phyloP scores from a whole-genome alignment of 2,329 filamentous ascomycete species.

The Alternaria arborescens region DNA sequence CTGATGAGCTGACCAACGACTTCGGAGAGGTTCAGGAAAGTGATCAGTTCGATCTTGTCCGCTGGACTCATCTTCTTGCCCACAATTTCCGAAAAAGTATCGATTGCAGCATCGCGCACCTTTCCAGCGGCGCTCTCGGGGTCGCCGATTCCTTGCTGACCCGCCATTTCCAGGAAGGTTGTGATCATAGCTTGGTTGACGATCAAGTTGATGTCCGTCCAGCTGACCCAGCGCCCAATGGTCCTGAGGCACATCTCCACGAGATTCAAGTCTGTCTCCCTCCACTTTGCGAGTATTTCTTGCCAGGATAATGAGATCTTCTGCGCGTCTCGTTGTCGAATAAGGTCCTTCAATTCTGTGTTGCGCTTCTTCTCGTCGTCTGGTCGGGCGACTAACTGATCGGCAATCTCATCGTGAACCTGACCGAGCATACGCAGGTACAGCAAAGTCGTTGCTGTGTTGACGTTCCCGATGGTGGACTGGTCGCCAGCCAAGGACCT shows the following conservation, averaged over 20 bases:
- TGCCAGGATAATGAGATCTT: slow-evolving; percentile 93
- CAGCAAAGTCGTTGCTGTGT: slow-evolving; percentile 78
- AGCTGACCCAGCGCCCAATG: slow-evolving; percentile 97
- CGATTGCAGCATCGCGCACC: slow-evolving; percentile 88
- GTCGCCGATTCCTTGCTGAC: slow-evolving; percentile 69
- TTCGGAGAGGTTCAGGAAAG: slow-evolving; percentile 84
- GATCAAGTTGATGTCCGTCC: slow-evolving; percentile 95
- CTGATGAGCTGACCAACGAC: slow-evolving; percentile 87
- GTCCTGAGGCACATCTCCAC: slow-evolving; percentile 89
- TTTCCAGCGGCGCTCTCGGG: slow-evolving; percentile 70
- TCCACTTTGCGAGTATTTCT: slow-evolving; percentile 83
- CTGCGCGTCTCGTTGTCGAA: slow-evolving; percentile 84
- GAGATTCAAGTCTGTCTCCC: slow-evolving; percentile 70
- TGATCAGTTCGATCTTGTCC: slow-evolving; percentile 94
- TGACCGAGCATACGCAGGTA: slow-evolving; percentile 89
- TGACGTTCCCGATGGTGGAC: slow-evolving; percentile 66
- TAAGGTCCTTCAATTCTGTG: slow-evolving; percentile 87
- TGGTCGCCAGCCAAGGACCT: slow-evolving; percentile 75
- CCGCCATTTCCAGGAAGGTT: slow-evolving; percentile 85
- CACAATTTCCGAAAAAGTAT: slow-evolving; percentile 94
- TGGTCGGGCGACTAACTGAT: slow-evolving; percentile 83
- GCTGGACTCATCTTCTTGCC: slow-evolving; percentile 96
- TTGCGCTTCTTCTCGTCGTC: slow-evolving; percentile 83
- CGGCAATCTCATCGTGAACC: slow-evolving; percentile 96
- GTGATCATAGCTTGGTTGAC: slow-evolving; percentile 84